These are phyloP conservation scores for Fusarium miscanthi DNA, from an alignment of 2,329 filamentous ascomycete genomes.

Conservation along the genomic window DNA sequence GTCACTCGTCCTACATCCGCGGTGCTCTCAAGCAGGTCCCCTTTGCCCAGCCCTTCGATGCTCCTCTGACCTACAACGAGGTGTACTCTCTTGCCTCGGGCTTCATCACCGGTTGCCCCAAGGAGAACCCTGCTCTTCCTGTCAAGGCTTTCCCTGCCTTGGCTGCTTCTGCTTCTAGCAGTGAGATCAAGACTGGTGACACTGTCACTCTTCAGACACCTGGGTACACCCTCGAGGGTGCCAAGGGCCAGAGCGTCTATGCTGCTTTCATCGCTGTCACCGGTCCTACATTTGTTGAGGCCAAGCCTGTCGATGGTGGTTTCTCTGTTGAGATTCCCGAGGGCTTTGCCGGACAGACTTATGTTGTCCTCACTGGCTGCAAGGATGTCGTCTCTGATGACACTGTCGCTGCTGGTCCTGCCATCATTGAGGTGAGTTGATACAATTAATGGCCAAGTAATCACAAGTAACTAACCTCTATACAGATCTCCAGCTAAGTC, in stretches of 20 bases:
- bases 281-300: conserved; percentile 37
- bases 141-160: conserved; percentile 70
- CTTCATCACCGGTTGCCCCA: conserved; percentile 69
- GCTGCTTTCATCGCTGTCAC: conserved; percentile 51
- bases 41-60: conserved; percentile 70
- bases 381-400: conserved; percentile 50
- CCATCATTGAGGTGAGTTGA: conserved; percentile 45
- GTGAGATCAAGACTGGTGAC: conserved; percentile 38
- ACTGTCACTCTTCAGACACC: conserved; percentile 45
- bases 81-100: conserved; percentile 73
- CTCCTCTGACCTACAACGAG: conserved; percentile 66
- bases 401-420: conserved; percentile 53
- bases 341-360: conserved; percentile 54
- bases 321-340: conserved; percentile 42
- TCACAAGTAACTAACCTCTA: neutral
- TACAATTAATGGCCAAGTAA: fast-evolving
- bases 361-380: conserved; percentile 53
- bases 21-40: conserved; percentile 59
- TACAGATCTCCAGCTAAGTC: conserved; percentile 25
- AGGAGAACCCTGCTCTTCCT: conserved; percentile 64
- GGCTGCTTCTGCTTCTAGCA: conserved; percentile 43
- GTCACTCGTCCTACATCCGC: conserved; percentile 72
- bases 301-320: conserved; percentile 34
- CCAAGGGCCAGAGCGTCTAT: conserved; percentile 42
- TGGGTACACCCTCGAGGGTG: conserved; percentile 41